Conservation (phyloP, 2,329 filamentous ascomycete genomes). For the Dactylella cylindrospora region DNA sequence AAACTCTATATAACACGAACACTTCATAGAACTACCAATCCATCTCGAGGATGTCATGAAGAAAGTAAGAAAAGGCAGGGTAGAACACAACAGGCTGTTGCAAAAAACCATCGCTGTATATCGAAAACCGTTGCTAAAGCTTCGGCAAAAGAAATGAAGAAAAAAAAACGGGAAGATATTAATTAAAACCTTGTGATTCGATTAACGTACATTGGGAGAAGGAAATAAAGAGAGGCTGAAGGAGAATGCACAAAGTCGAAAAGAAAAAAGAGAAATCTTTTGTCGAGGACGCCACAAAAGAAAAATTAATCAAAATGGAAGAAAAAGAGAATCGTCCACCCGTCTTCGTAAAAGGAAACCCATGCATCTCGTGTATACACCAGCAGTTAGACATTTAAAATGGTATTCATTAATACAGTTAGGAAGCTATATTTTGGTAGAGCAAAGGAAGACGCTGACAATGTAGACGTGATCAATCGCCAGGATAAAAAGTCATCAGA, state of each 20-base stretch:
- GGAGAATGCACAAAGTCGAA: neutral
- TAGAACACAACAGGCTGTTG: too few species aligned
- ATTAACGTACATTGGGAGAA: constrained; percentile 36
- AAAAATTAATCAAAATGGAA: neutral
- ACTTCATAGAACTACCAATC: too few species aligned
- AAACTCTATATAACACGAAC: too few species aligned
- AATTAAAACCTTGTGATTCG: constrained; percentile 33
- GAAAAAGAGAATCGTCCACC: neutral
- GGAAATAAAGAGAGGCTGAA: constrained; percentile 3
- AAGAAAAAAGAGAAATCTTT: constrained; percentile 4
- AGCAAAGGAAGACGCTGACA: constrained; percentile 37
- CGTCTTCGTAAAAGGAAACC: constrained; percentile 5
- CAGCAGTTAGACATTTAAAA: constrained; percentile 37
- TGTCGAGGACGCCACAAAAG: constrained; percentile 1
- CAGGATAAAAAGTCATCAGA: neutral
- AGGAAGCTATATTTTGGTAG: constrained; percentile 9
- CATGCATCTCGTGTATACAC: constrained; percentile 34
- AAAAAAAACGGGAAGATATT: constrained; percentile 12
- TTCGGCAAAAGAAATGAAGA: neutral
- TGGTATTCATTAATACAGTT: constrained; percentile 39
- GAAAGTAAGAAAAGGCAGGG: too few species aligned
- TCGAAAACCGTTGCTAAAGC: too few species aligned
- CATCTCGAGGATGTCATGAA: too few species aligned
- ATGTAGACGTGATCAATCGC: constrained; percentile 30
- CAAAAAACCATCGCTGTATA: too few species aligned